Evolutionary conservation across 2,329 filamentous ascomycete genomes (phyloP).

Genomic region (Ophiosphaerella narmari): DNA sequence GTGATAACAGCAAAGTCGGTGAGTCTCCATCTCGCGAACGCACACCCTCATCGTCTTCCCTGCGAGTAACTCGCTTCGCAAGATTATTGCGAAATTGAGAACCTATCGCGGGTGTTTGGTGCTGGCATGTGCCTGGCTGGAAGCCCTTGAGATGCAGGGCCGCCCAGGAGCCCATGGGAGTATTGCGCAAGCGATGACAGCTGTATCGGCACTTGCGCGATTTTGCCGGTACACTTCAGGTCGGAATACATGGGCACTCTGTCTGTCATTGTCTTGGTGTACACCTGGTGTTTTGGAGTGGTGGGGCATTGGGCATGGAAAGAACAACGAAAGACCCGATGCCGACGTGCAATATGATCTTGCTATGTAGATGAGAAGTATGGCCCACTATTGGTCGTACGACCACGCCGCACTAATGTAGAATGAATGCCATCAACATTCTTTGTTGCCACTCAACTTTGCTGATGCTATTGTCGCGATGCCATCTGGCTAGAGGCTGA

Average conservation of each 20-base stretch:
- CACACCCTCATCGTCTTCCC: conserved; percentile 6
- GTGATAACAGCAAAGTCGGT: conserved; percentile 27
- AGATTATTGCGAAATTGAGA: not conserved
- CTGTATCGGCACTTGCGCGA: conserved; percentile 1
- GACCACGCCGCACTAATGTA: too few relatives aligned
- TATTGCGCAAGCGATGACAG: conserved; percentile 6
- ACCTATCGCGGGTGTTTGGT: not conserved
- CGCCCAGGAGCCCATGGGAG: not conserved
- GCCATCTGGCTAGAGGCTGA: too few relatives aligned
- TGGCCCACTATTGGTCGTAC: too few relatives aligned
- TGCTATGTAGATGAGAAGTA: too few relatives aligned
- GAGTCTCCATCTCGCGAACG: conserved; percentile 21
- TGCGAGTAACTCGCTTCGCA: conserved; percentile 1
- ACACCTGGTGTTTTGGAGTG: not conserved
- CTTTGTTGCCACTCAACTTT: too few relatives aligned
- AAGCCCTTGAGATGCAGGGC: not conserved
- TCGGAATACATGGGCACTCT: not conserved
- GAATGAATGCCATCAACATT: too few relatives aligned
- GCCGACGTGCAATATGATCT: not conserved
- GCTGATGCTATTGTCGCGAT: too few relatives aligned
- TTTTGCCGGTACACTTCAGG: not conserved
- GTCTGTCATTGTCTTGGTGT: not conserved
- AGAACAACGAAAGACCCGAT: not conserved
- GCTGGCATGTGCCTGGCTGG: conserved; percentile 1
- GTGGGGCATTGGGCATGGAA: conserved; percentile 3